These are phyloP conservation scores for Amanita pseudoporphyria DNA, from an alignment of 768 basidiomycete genomes.

Conservation along the genomic window DNA sequence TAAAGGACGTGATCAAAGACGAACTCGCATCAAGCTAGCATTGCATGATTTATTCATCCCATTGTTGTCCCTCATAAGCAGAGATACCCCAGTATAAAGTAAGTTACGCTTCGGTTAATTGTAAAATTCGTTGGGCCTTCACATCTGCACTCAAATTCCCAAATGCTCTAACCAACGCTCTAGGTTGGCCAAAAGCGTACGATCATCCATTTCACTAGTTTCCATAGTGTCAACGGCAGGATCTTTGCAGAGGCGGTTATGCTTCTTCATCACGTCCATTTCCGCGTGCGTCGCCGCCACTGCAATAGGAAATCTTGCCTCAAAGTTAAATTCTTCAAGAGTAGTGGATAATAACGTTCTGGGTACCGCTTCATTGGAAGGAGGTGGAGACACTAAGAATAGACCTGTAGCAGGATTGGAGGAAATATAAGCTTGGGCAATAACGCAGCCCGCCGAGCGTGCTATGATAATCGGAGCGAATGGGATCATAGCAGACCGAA, in stretches of 20 bases:
- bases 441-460: constrained; percentile 36
- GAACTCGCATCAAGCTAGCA: constrained; percentile 55
- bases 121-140: background rate
- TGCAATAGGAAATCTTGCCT: constrained; percentile 52
- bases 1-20: constrained; percentile 25
- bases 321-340: constrained; percentile 47
- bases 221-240: constrained; percentile 28
- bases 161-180: constrained; percentile 48
- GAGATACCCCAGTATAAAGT: background rate
- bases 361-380: constrained; percentile 27
- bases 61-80: background rate
- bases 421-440: constrained; percentile 61
- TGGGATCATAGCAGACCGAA: constrained; percentile 33
- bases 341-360: constrained; percentile 22
- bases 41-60: constrained; percentile 51
- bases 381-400: constrained; percentile 49
- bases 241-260: constrained; percentile 31
- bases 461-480: constrained; percentile 54
- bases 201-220: constrained; percentile 25
- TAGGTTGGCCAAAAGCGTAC: constrained; percentile 29
- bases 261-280: constrained; percentile 22
- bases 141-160: constrained; percentile 28
- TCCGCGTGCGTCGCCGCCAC: constrained; percentile 31
- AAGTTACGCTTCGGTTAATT: background rate
- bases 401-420: constrained; percentile 56